Base-by-base conservation (phyloP, 23 red algal species). In the Gracilaria gracilis region DNA sequence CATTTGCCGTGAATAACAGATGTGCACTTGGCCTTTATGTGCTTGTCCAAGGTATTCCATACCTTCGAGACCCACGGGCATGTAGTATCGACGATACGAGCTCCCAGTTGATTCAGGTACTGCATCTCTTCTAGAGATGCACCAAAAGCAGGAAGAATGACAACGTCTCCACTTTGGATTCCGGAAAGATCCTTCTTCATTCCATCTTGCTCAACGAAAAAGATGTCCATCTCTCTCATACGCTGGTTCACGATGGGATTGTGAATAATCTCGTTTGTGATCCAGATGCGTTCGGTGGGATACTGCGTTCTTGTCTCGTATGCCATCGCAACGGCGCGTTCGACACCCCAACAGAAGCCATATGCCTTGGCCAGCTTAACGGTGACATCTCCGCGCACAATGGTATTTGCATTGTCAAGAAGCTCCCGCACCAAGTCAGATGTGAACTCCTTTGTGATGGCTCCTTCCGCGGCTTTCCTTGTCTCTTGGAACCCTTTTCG, bases 251-350 rank as follows among this genome's bases (percentile, higher is more conserved):
- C 97, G 55, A 88, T 95, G 0, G 97, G 97, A 71, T 99, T 99
- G 83, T 99, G 97, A 85, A 99, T 99, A 76, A 99, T 96, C 89
- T 99, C 97, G 59, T 99, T 99, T 4, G 97, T 99, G 39, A 99
- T 95, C 93, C 93, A 96, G 53, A 99, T 96, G 57, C 87, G 83
- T 39, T 96, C 76, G 27, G 16, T 76, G 37, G 97, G 93, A 40
- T 90, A 99, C 57, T 95, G 83, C 25, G 48, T 79, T 42, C 97
- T 75, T 28, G 97, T 90, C 81, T 99, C 94, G 44, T 92, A 99
- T 34, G 97, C 97, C 47, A 99, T 95, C 15, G 97, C 97, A 44
- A 99, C 90, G 20, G 97, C 97, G 82, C 97, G 94, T 70, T 99
- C 97, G 19, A 99, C 97, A 58, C 97, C 97, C 97, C 97, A 99